Conservation (phyloP, 768 basidiomycete genomes). For the Strobilomyces dryophilus region DNA sequence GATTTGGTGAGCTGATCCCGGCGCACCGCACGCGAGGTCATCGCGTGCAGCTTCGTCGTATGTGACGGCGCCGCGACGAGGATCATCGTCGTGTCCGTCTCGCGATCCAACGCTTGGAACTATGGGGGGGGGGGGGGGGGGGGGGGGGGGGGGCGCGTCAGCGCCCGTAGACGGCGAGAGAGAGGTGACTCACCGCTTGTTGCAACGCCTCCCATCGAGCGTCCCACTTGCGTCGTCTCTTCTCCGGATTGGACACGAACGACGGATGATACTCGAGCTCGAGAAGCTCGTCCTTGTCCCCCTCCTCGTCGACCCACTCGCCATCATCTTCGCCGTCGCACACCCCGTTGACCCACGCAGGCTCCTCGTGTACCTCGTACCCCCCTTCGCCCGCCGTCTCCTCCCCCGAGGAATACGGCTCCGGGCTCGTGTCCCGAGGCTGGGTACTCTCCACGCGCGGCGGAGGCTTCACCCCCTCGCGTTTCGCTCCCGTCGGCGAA, state of each 20-base stretch:
- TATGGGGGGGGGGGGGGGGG: no score
- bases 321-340: constrained; percentile 9
- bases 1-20: constrained; percentile 50
- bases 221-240: constrained; percentile 69
- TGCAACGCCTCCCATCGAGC: constrained; percentile 69
- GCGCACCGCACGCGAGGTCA: constrained; percentile 67
- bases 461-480: constrained; percentile 52
- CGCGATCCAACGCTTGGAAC: constrained; percentile 77
- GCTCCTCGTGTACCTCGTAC: constrained; percentile 38
- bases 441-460: constrained; percentile 81
- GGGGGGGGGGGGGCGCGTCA: background rate
- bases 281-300: constrained; percentile 65
- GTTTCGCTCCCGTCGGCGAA: constrained; percentile 16
- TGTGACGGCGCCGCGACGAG: constrained; percentile 74
- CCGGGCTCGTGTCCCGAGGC: constrained; percentile 77
- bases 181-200: constrained; percentile 52
- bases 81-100: constrained; percentile 76
- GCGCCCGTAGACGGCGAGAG: constrained; percentile 1
- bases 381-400: constrained; percentile 73
- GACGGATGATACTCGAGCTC: constrained; percentile 75
- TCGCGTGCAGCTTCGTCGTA: constrained; percentile 56
- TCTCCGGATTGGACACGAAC: constrained; percentile 62
- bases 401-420: constrained; percentile 70
- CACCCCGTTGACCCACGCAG: constrained; percentile 30
- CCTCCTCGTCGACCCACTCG: constrained; percentile 74